These are phyloP conservation scores for Lentinus polychrous DNA, from an alignment of 1,284 basidiomycete genomes.

Conservation along the genomic window DNA sequence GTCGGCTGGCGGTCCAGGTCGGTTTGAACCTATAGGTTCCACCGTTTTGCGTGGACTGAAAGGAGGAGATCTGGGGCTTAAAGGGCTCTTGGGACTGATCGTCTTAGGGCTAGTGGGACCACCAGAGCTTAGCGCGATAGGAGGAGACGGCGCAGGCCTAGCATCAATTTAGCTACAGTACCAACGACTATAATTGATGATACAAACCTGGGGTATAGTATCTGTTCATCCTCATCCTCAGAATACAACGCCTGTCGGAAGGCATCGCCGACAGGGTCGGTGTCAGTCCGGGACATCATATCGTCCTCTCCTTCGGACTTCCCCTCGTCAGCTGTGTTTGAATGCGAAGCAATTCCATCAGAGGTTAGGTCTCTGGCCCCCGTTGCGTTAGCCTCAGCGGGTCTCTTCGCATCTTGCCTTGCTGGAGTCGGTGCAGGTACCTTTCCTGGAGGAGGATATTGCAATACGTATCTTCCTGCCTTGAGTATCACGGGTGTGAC, in stretches of 20 bases:
- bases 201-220: constrained; percentile 55
- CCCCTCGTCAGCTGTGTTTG: constrained; percentile 1
- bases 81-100: not conserved
- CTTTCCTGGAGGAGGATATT: not conserved
- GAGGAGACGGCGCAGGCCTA: not conserved
- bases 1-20: too few species aligned
- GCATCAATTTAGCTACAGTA: not conserved
- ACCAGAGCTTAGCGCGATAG: not conserved
- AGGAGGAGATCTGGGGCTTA: constrained; percentile 6
- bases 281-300: constrained; percentile 66
- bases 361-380: too few species aligned
- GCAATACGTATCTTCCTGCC: not conserved
- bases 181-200: not conserved
- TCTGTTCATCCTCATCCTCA: constrained; percentile 41
- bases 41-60: not conserved
- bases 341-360: not conserved
- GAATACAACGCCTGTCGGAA: constrained; percentile 56
- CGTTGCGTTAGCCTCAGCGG: too few species aligned
- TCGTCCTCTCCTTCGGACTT: constrained; percentile 49
- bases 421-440: too few species aligned
- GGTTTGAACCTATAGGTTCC: too few species aligned
- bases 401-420: too few species aligned
- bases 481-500: not conserved
- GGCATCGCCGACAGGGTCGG: constrained; percentile 75
- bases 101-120: not conserved